Evolutionary conservation across 2,329 filamentous ascomycete species (phyloP), one percentile per base, ranked within the genome.

Genomic region (Fusarium coicis): DNA sequence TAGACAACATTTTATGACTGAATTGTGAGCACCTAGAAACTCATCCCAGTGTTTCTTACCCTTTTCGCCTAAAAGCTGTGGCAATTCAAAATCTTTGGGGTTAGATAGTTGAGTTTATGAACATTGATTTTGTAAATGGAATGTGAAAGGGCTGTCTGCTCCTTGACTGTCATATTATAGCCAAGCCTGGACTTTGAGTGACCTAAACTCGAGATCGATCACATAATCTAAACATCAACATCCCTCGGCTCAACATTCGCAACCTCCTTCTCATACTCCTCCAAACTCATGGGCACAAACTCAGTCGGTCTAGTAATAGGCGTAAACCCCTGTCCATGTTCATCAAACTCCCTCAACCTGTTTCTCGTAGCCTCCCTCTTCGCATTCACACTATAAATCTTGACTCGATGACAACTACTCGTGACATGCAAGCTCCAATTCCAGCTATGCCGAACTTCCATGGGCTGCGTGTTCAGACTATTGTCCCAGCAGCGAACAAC

Each of bases 401-500:
- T 87, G 74, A 92, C 84, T 1, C 88, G 83, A 66, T 92, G 90
- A 68, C 87, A 90, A 2, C 86, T 89, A 7, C 85, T 88, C 0
- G 90, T 92, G 9, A 92, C 89, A 74, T 92, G 90, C 21, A 92
- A 79, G 23, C 87, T 88, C 89, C 89, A 92, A 74, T 92, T 92
- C 87, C 87, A 91, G 0, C 87, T 83, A 5, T 85, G 83, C 12
- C 89, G 81, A 1, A 91, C 86, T 63, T 84, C 84, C 1, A 85
- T 83, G 0, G 89, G 89, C 72, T 91, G 89, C 0, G 89, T 91
- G 70, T 91, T 91, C 39, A 90, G 77, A 2, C 86, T 82, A 62
- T 91, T 90, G 73, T 91, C 89, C 89, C 89, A 91, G 72, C 86
- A 90, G 5, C 90, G 82, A 26, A 85, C 85, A 2, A 87, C 85